Evolutionary conservation across 208 protist genomes (phyloP).

Genomic region (Herpetomonas samuelpessoai): DNA sequence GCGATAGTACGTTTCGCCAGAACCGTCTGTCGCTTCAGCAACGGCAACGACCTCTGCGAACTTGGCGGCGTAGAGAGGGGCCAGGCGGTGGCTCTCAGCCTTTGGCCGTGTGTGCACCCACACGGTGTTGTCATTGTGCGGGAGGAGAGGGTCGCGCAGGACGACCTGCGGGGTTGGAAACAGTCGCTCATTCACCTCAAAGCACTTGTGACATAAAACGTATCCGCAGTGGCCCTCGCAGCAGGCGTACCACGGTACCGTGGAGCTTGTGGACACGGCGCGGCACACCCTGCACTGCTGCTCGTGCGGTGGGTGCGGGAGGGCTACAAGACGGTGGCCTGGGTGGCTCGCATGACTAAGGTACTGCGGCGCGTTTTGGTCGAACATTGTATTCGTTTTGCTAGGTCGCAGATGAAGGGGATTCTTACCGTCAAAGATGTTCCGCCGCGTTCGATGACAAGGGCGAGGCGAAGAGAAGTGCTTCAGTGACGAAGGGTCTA

Average conservation of each 20-base stretch:
- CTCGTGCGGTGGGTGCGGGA: slow-evolving; percentile 4
- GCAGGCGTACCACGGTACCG: slow-evolving; percentile 62
- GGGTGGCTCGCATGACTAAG: slow-evolving; percentile 75
- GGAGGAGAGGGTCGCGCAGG: slow-evolving; percentile 55
- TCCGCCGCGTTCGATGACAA: too few species aligned
- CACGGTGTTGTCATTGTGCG: slow-evolving; percentile 39
- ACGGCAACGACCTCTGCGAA: slow-evolving; percentile 69
- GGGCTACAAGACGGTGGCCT: slow-evolving; percentile 42
- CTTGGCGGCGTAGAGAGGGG: slow-evolving; percentile 54
- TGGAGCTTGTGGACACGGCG: slow-evolving; percentile 34
- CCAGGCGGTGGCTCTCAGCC: slow-evolving; percentile 45
- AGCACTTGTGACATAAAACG: slow-evolving; percentile 76
- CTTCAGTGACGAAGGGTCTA: too few species aligned
- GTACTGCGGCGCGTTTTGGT: too few species aligned
- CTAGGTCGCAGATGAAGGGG: too few species aligned
- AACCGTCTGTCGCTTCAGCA: slow-evolving; percentile 43
- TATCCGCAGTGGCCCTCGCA: slow-evolving; percentile 36
- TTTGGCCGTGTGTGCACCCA: slow-evolving; percentile 64
- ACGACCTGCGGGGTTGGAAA: slow-evolving; percentile 59
- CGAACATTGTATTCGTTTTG: too few species aligned
- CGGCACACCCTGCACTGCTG: slow-evolving; percentile 63
- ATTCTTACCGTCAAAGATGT: too few species aligned
- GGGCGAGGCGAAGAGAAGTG: too few species aligned
- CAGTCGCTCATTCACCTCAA: slow-evolving; percentile 67
- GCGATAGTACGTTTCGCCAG: slow-evolving; percentile 55